These are phyloP conservation scores for Fraxinus floribunda DNA, from an alignment of 305 asterid genomes.

Conservation along the genomic window DNA sequence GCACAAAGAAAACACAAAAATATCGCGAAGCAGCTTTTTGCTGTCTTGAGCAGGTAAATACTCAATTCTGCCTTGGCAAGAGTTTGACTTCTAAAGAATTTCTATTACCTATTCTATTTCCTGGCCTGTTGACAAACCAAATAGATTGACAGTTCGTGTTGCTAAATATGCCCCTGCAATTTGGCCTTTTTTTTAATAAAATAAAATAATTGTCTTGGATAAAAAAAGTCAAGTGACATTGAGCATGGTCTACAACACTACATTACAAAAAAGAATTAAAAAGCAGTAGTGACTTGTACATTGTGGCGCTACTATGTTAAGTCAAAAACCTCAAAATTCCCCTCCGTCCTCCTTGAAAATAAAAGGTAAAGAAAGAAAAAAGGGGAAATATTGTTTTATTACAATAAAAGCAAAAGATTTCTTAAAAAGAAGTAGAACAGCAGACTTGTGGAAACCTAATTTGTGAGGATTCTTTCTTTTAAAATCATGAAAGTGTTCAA, in stretches of 20 bases:
- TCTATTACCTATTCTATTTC: conserved; percentile 14
- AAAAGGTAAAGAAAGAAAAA: not conserved
- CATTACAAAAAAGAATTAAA: not conserved
- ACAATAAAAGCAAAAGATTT: not conserved
- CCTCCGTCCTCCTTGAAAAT: not conserved
- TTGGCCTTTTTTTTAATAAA: not conserved
- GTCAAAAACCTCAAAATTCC: not conserved
- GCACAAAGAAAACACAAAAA: conserved; percentile 70
- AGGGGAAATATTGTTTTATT: not conserved
- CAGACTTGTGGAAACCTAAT: not conserved
- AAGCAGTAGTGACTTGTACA: not conserved
- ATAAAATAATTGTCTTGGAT: conserved; percentile 8
- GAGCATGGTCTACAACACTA: conserved; percentile 6
- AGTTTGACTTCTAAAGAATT: not conserved
- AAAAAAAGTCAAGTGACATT: not conserved
- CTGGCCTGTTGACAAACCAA: conserved; percentile 15
- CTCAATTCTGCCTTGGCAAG: conserved; percentile 1
- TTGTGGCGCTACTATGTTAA: not conserved
- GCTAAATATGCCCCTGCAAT: not conserved
- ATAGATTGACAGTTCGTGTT: not conserved
- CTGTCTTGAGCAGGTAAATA: conserved; percentile 86
- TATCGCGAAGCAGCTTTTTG: conserved; percentile 90
- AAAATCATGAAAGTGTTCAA: conserved; percentile 8
- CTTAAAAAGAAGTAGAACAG: not conserved
- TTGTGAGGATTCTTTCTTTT: conserved; percentile 3